Base-by-base conservation (phyloP, 163 green algal genomes). In the Smithsoniella earleae region DNA sequence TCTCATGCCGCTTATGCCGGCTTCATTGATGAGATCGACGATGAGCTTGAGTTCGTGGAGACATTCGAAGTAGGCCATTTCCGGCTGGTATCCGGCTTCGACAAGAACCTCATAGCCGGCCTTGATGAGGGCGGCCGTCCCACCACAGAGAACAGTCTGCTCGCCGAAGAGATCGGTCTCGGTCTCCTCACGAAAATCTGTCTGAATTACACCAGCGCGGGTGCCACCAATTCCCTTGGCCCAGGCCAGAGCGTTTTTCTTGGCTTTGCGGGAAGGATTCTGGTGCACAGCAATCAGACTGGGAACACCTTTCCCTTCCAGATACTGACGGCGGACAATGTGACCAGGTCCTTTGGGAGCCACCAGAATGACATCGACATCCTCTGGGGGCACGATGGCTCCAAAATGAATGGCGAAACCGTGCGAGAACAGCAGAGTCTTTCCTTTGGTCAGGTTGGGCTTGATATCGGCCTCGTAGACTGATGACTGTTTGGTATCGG, bases 31-130 rank as follows among this genome's bases (percentile, higher is more conserved):
- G 20, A 54, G 44, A 20, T 54, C 44, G 44, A 54, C 44, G 44
- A 54, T 54, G 20, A 54, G 44, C 44, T 54, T 54, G 20, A 54
- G 20, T 20, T 54, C 44, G 44, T 54, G 44, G 20, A 54, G 20
- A 20, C 44, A 54, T 20, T 54, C 44, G 44, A 54, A 54, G 44
- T 54, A 54, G 44, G 44, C 44, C 44, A 54, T 54, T 20, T 54
- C 44, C 20, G 44, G 44, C 44, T 54, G 44, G 44, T 54, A 54
- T 20, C 44, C 44, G 44, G 44, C 44, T 20, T 54, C 44, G 44
- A 54, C 44, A 20, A 54, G 44, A 22, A 20, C 20, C 20, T 54
- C 44, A 20, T 22, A 54, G 44, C 44, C 44, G 20, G 44, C 44
- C 44, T 54, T 54, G 44, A 54, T 54, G 20, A 54, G 44, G 20